These are phyloP conservation scores for Alternaria ventricosa DNA, from an alignment of 2,329 filamentous ascomycete species.

Conservation along the genomic window DNA sequence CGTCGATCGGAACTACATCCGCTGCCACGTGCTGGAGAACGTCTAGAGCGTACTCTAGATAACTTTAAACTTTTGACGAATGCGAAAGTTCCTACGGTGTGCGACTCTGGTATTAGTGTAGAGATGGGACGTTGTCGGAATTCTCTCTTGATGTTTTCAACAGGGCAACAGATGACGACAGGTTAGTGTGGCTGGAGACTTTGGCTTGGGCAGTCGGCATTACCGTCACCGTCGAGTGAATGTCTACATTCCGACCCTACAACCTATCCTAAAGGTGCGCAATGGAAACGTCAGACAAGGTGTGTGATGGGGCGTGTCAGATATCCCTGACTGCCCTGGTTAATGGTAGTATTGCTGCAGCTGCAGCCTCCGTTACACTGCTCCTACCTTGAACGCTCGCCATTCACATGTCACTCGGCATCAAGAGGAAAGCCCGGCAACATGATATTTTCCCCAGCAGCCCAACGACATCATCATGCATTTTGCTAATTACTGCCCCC, in stretches of 20 bases:
- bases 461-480: neutral
- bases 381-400: neutral
- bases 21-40: neutral
- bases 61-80: neutral
- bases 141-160: neutral
- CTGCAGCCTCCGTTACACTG: neutral
- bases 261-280: neutral
- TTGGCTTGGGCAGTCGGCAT: neutral
- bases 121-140: neutral
- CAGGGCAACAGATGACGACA: neutral
- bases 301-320: neutral
- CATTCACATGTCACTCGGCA: neutral
- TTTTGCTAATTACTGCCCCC: neutral
- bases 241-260: neutral
- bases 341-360: neutral
- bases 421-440: neutral
- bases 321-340: neutral
- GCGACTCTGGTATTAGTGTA: neutral
- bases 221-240: neutral
- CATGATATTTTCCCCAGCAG: neutral
- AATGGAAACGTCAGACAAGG: neutral
- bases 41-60: neutral
- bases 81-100: neutral
- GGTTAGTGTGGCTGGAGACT: neutral
- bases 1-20: neutral